phyloP scores from a whole-genome alignment of 129 eudicot species.

The Lonicera japonica region DNA sequence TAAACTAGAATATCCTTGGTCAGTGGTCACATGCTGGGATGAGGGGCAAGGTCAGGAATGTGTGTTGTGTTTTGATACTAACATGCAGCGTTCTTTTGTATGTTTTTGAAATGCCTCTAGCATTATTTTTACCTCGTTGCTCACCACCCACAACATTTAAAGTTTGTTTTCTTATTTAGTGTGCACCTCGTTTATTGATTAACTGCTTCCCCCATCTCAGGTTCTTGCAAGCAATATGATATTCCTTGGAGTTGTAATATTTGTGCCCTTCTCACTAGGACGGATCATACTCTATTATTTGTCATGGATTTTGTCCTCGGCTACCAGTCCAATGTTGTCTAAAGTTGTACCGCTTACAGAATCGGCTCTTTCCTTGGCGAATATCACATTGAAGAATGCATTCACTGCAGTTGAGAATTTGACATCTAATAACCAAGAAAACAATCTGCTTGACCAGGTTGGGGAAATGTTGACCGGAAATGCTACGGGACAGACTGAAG shows the following conservation, averaged over 20 bases:
- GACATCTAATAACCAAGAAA: conserved; percentile 44
- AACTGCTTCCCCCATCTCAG: conserved; percentile 28
- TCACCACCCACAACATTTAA: neutral
- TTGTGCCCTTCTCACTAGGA: conserved; percentile 83
- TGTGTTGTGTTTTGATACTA: no score
- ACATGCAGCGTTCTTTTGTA: no score
- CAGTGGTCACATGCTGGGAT: no score
- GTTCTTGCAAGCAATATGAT: conserved; percentile 98
- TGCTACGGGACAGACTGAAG: conserved; percentile 41
- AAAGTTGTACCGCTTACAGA: conserved; percentile 57
- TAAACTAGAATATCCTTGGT: no score
- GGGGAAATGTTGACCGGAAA: conserved; percentile 46
- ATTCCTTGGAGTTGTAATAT: conserved; percentile 84
- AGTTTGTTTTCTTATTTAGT: neutral
- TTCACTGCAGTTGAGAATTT: conserved; percentile 55
- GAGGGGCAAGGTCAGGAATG: no score
- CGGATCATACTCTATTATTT: conserved; percentile 60
- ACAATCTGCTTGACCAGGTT: conserved; percentile 37
- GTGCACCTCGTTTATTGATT: neutral
- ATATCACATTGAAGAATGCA: conserved; percentile 67
- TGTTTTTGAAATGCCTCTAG: no score
- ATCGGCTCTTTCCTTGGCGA: conserved; percentile 75
- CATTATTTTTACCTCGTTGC: no score
- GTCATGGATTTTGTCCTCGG: conserved; percentile 70
- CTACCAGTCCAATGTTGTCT: conserved; percentile 54